Base-by-base conservation (phyloP, 1,139 yeast genomes). In the Entelexis paramagnoliae region DNA sequence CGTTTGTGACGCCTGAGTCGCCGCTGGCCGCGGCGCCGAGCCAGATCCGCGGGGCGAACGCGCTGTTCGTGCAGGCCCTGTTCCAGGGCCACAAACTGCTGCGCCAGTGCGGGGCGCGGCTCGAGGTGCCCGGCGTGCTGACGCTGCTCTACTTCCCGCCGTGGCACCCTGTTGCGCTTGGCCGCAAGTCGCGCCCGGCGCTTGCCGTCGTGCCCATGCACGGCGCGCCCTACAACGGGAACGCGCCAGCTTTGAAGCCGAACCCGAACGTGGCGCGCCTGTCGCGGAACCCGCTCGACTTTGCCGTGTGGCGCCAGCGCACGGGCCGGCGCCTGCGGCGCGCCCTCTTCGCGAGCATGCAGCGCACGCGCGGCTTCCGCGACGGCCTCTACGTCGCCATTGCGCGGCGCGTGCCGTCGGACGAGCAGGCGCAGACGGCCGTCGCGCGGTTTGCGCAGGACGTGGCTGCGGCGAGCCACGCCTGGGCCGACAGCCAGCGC, bases 121-220 rank as follows among this genome's bases (percentile, higher is more conserved):
- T 49, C 55, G 8, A 54, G 56, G 41, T 43, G 39, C 38, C 58
- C 58, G 28, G 53, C 49, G 14, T 51, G 50, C 46, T 59, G 57
- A 35, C 50, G 5, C 28, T 53, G 5, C 62, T 57, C 30, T 79
- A 66, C 59, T 73, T 68, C 57, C 80, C 80, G 11, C 70, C 75
- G 3, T 64, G 68, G 46, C 79, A 76, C 57, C 68, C 70, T 33
- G 44, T 76, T 6, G 71, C 75, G 0, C 56, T 67, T 28, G 72
- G 73, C 28, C 66, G 81, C n/a, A 77, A 77, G 57, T 70, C 78
- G 4, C 68, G 70, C 38, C 83, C 83, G 0, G 74, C 78, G 0
- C 42, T 77, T 2, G 56, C 59, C 10, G 55, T 63, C 13, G 40
- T 60, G 7, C 63, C 55, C 32, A 42, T 52, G 11, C 41, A 48